Conservation (phyloP, 352 stramenopile species). For the Phytophthora cryptogea region DNA sequence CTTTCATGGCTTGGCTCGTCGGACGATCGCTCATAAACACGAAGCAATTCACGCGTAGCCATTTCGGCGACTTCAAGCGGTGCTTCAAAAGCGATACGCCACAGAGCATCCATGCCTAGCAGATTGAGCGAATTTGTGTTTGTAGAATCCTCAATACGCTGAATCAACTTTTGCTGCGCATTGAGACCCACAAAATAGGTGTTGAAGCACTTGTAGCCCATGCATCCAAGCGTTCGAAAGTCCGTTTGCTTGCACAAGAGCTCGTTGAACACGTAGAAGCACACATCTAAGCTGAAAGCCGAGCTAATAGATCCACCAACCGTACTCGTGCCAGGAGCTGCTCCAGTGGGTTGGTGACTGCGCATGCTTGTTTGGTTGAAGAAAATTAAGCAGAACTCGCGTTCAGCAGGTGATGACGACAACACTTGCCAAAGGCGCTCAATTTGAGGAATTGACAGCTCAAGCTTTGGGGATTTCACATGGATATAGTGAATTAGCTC, state of each 20-base stretch:
- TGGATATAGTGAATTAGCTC: slow-evolving; percentile 90
- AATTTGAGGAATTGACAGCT: slow-evolving; percentile 78
- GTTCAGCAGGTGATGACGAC: slow-evolving; percentile 71
- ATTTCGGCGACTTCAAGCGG: slow-evolving; percentile 77
- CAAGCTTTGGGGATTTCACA: slow-evolving; percentile 75
- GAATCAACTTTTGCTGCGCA: slow-evolving; percentile 48
- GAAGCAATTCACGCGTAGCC: slow-evolving; percentile 76
- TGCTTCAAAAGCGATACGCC: slow-evolving; percentile 82
- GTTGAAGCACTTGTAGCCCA: slow-evolving; percentile 89
- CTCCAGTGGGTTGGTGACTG: slow-evolving; percentile 36
- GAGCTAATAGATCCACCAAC: slow-evolving; percentile 58
- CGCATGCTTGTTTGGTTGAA: slow-evolving; percentile 83
- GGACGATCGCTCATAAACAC: slow-evolving; percentile 76
- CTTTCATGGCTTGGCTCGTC: slow-evolving; percentile 20
- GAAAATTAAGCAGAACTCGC: slow-evolving; percentile 84
- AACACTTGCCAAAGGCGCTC: slow-evolving; percentile 76
- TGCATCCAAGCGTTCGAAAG: slow-evolving; percentile 65
- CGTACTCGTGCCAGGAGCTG: slow-evolving; percentile 20
- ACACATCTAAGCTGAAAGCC: slow-evolving; percentile 79
- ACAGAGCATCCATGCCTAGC: slow-evolving; percentile 82
- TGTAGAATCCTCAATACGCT: slow-evolving; percentile 16
- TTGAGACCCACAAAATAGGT: slow-evolving; percentile 88
- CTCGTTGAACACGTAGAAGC: slow-evolving; percentile 83
- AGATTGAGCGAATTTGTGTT: slow-evolving; percentile 43
- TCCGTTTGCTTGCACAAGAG: slow-evolving; percentile 82